Percentiles rank a stretch among this genome's conserved stretches.
Conservation (phyloP, 2,329 filamentous ascomycete genomes). For the Trichophyton verrucosum region DNA sequence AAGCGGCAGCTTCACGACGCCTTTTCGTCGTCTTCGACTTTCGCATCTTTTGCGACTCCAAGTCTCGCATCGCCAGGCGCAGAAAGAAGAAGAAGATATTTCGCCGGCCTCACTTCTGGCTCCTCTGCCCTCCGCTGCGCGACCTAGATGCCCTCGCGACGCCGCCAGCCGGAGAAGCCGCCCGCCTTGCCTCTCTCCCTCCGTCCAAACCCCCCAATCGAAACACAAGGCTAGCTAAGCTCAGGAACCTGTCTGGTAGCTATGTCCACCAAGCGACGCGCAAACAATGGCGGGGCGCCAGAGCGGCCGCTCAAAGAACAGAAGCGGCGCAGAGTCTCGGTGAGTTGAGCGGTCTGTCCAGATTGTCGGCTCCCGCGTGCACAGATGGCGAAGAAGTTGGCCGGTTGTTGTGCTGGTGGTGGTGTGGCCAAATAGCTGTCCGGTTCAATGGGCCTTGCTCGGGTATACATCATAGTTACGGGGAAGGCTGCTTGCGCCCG, state of each 20-base stretch:
- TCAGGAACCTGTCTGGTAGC: neutral
- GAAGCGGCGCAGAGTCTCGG: constrained; percentile 14
- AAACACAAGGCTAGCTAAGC: constrained; percentile 7
- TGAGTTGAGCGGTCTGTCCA: constrained; percentile 8
- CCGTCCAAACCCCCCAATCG: constrained; percentile 4
- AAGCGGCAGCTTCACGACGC: neutral
- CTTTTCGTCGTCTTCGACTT: neutral
- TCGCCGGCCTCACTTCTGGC: neutral
- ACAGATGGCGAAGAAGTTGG: neutral
- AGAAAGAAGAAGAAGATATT: neutral
- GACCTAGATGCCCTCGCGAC: neutral
- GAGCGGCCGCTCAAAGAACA: constrained; percentile 10
- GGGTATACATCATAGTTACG: neutral
- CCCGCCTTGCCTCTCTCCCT: neutral
- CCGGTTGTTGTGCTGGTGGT: neutral
- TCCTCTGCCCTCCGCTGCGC: neutral
- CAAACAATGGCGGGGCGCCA: constrained; percentile 29
- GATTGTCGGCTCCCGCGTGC: neutral
- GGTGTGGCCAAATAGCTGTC: neutral
- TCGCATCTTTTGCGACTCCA: neutral
- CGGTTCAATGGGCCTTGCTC: neutral
- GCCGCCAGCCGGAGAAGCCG: neutral
- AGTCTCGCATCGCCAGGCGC: neutral
- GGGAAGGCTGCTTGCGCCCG: neutral
- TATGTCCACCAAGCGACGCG: constrained; percentile 32